Evolutionary conservation across 2,329 filamentous ascomycete species (phyloP), one percentile per base, ranked within the genome.

Genomic region (Exophiala sp.): DNA sequence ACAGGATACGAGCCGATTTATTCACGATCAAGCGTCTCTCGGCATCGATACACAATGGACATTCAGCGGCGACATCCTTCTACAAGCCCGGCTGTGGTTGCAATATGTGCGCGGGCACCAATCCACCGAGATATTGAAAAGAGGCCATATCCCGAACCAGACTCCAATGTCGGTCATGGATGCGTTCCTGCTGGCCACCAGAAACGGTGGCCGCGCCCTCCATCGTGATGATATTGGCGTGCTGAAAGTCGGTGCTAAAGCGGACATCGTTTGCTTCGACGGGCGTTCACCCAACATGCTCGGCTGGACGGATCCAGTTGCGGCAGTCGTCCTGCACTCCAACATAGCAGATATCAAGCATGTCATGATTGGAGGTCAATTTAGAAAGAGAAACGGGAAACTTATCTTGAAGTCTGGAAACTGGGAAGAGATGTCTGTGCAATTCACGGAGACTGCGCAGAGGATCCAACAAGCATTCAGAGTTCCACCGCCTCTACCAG

Each of bases 31-130:
- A 57, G 73, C 72, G 1, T 66, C 78, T 1, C 70, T 83, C 0
- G 80, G 80, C 2, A 69, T 82, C 8, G 79, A 83, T 61, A 82
- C 78, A 0, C 76, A 80, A 61, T 76, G 78, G 55, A 77, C 77
- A 8, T 82, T 73, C 63, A 77, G 73, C 0, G 70, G 72, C 3
- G 78, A 82, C 47, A 72, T 79, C 34, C 60, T 79, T 21, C 75
- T 72, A 0, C 80, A 83, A 60, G 77, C 79, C 1, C 73, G 80
- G 1, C 61, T 83, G 9, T 83, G 78, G 79, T 69, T 82, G 1
- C 80, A 82, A 62, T 66, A 63, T 5, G 69, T 68, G 0, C 71
- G 80, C 2, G 52, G 29, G 6, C 58, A 69, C 0, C 59, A 63
- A 0, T 50, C 34, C 12, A 29, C 12, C 6, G 40, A 43, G 8